These are phyloP conservation scores for Aspergillus udagawae DNA, from an alignment of 2,329 filamentous ascomycete genomes.

Conservation along the genomic window DNA sequence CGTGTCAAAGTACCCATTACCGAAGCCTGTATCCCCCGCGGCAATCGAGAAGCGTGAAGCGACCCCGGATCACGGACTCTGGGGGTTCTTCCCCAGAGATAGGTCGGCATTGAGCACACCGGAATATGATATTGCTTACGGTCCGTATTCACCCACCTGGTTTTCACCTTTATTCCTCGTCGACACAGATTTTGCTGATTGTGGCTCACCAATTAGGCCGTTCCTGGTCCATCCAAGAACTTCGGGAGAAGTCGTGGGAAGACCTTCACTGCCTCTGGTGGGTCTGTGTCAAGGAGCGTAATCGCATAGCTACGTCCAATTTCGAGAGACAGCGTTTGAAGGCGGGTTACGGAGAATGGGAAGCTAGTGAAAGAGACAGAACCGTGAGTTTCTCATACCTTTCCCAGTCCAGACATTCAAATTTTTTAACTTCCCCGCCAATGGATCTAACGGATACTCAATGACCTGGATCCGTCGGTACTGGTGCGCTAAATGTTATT, in stretches of 20 bases:
- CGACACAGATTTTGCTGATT: slow-evolving; percentile 11
- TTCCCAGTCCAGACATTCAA: neutral
- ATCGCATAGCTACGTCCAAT: slow-evolving; percentile 75
- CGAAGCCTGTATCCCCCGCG: slow-evolving; percentile 62
- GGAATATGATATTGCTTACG: slow-evolving; percentile 66
- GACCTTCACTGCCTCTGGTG: slow-evolving; percentile 92
- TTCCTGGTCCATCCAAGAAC: slow-evolving; percentile 78
- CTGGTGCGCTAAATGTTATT: neutral
- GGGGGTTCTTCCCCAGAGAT: slow-evolving; percentile 79
- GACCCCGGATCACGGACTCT: slow-evolving; percentile 79
- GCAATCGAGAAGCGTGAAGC: slow-evolving; percentile 46
- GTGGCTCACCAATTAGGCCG: slow-evolving; percentile 50
- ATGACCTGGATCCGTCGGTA: neutral
- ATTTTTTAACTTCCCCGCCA: neutral
- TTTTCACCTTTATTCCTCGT: neutral
- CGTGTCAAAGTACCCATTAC: slow-evolving; percentile 67
- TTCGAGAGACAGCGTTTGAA: slow-evolving; percentile 64
- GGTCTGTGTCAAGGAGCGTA: slow-evolving; percentile 86
- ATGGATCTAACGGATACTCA: neutral
- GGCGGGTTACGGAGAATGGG: slow-evolving; percentile 69
- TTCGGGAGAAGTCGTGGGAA: slow-evolving; percentile 87
- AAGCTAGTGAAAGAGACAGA: slow-evolving; percentile 60
- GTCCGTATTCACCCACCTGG: slow-evolving; percentile 34
- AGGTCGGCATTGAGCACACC: slow-evolving; percentile 68
- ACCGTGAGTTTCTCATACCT: slow-evolving; percentile 53